Base-by-base conservation (phyloP, 768 basidiomycete species). In the Baorangia bicolor region DNA sequence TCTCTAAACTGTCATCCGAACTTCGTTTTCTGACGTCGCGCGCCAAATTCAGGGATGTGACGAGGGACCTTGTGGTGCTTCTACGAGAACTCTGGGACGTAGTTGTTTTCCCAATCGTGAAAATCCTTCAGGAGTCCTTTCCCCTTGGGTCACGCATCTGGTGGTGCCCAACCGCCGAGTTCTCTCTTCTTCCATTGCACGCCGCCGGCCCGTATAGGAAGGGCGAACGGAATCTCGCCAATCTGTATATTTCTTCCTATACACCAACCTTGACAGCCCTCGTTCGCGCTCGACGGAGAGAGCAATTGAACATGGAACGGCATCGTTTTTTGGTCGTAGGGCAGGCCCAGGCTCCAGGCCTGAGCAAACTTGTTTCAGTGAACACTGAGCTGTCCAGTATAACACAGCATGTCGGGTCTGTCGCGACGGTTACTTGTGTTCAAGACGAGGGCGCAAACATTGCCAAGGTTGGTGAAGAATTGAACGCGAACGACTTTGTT, bases 251-350 rank as follows among this genome's bases (percentile, higher is more conserved):
- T 14, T 40, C 39, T 8, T 40, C 21, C 21, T 23, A 40, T 40
- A 23, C 39, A 21, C 21, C 14, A 0, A 41, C 40, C 13, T 2
- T 41, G 8, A 41, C 14, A 16, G 40, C 40, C 23, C 40, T 25
- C 40, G 5, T 41, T 41, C 40, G 40, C 1, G 40, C 40, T 25
- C 40, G n/a, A n/a, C n/a, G n/a, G n/a, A n/a, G n/a, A n/a, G n/a
- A n/a, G n/a, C n/a, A n/a, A n/a, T n/a, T n/a, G n/a, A n/a, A n/a
- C 21, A 21, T 25, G 1, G 20, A 39, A 10, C n/a, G n/a, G n/a
- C n/a, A n/a, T 27, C 27, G 49, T 12, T 42, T 56, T 5, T n/a
- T 44, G n/a, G n/a, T n/a, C n/a, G n/a, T n/a, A 11, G 57, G 57
- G 16, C 50, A 53, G 23, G 42, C 53, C 10, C 33, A 31, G 7